Base-by-base conservation (phyloP, 2,329 filamentous ascomycete genomes). In the Aspergillus brunneoviolaceus region DNA sequence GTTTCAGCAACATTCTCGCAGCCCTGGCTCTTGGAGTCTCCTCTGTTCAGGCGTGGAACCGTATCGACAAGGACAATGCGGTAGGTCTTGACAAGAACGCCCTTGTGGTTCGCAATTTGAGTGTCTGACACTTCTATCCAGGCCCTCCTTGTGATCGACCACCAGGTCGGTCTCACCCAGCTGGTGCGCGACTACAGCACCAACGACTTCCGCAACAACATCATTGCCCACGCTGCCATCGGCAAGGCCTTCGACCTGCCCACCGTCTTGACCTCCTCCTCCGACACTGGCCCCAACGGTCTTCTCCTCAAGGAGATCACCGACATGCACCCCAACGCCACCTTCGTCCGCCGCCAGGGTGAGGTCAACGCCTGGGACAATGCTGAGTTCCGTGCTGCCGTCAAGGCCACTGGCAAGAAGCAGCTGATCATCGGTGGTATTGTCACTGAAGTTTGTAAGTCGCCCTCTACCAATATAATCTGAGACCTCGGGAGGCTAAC, bases 311-410 rank as follows among this genome's bases (percentile, higher is more conserved):
- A 87, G 67, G 89, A 91, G 68, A 89, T 92, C 63, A 72, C 84
- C 5, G 81, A 86, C 12, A 83, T 87, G 84, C 87, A 90, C 70
- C 89, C 89, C 27, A 76, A 84, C 50, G 85, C 87, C 0, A 84
- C 89, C 0, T 77, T 91, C 11, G 84, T 92, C 69, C 80, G 82
- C 66, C 85, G 89, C 39, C 82, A 88, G 62, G 89, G 89, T 45
- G 87, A 92, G 70, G 88, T 92, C 68, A 84, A 91, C 70, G 89
- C 89, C 2, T 91, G 88, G 89, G 90, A 92, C 70, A 91, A 90
- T 67, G 66, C 81, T 2, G 84, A 89, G 0, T 91, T 92, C 78
- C 82, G 83, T 39, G 79, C 79, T 1, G 89, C 89, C 2, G 81
- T 92, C 62, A 76, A 81, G 63, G 87, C 87, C 1, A 84, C 87